Base-by-base conservation (phyloP, 2,329 filamentous ascomycete genomes). In the Lasiodiplodia citricola region DNA sequence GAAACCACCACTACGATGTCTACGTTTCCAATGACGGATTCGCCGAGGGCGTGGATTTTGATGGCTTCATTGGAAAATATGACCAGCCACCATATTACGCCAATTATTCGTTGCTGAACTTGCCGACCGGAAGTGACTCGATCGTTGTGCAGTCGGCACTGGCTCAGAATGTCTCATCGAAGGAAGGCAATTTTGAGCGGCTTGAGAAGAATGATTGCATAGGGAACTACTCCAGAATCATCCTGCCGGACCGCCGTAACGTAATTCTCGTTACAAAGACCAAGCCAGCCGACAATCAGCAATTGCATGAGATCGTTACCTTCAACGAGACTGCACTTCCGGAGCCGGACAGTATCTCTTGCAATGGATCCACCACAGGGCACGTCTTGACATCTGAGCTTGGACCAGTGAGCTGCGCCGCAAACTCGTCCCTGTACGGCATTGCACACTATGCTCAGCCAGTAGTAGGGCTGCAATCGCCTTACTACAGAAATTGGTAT, bases 201-300 rank as follows among this genome's bases (percentile, higher is more conserved):
- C 64, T 73, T 1, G 50, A 68, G n/a, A 71, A 71, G 37, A 2
- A 38, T 5, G 62, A 71, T 7, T 76, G 74, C 65, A 65, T 75
- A 2, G 57, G 71, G 10, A 51, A 57, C 37, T 76, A 75, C 60
- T 70, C 71, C 2, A 56, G 66, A 10, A 67, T 35, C 6, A 69
- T 73, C 23, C 70, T 72, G 18, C 71, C 70, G 7, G 63, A 66
- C 21, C 55, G 69, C 18, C 60, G 69, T 11, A 71, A 72, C 28
- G 10, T 74, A 0, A 63, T 75, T 10, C 64, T 74, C 1, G 69
- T 75, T 7, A 63, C 66, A 8, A 28, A 16, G 7, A 50, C 21
- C 38, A 14, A 6, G 16, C 21, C 57, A 28, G 3, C n/a, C 7
- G 2, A 62, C 11, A 62, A 62, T 11, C n/a, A 10, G 31, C 10